Evolutionary conservation across 2,329 filamentous ascomycete genomes (phyloP).

Genomic region (Pseudogymnoascus sp.): DNA sequence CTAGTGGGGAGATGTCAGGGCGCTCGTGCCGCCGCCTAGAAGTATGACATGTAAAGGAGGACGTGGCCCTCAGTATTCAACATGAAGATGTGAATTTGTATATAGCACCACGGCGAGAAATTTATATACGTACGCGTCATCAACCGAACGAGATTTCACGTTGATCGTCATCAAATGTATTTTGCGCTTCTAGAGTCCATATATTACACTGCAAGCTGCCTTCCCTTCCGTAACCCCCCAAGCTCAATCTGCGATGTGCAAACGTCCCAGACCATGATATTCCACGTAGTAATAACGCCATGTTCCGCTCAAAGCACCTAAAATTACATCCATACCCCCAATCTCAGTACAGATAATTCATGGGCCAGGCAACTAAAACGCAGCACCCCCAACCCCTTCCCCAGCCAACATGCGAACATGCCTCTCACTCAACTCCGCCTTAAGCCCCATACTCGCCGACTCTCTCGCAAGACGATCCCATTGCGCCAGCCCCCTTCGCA

Average conservation of each 20-base stretch:
- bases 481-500: slow-evolving; percentile 24
- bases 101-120: not conserved
- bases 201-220: not conserved
- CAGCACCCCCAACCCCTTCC: slow-evolving; percentile 28
- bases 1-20: not conserved
- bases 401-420: slow-evolving; percentile 29
- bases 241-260: not conserved
- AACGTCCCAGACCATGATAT: not conserved
- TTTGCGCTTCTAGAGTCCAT: not conserved
- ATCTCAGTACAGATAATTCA: not conserved
- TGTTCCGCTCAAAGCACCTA: not conserved
- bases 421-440: slow-evolving; percentile 28
- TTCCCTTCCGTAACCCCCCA: not conserved
- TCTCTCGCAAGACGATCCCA: slow-evolving; percentile 28
- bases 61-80: not conserved
- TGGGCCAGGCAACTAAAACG: slow-evolving; percentile 22
- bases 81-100: not conserved
- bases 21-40: not conserved
- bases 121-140: not conserved
- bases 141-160: not conserved
- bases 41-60: not conserved
- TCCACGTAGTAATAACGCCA: not conserved
- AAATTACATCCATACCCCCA: not conserved
- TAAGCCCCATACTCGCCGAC: slow-evolving; percentile 22
- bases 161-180: not conserved